These are phyloP conservation scores for Corymbia calophylla DNA, from an alignment of 441 rosid genomes.

Conservation along the genomic window DNA sequence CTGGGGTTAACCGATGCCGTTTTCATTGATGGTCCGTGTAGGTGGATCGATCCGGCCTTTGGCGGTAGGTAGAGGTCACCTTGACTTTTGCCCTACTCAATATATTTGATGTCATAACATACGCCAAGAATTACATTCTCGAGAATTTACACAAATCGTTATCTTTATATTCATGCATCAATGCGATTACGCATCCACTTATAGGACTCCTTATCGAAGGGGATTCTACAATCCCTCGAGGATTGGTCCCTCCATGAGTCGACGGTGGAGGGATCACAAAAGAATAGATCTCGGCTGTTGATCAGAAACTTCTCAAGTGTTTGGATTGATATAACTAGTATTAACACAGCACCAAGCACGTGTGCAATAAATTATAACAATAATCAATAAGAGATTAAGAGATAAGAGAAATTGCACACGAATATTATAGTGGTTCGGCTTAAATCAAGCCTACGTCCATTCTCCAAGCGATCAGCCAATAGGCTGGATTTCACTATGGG, in stretches of 20 bases:
- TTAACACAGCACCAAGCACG: no score
- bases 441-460: no score
- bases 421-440: no score
- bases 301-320: background rate
- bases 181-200: background rate
- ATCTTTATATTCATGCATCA: background rate
- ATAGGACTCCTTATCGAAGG: background rate
- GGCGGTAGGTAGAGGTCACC: background rate
- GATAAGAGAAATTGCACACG: no score
- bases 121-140: background rate
- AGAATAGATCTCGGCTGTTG: background rate
- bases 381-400: no score
- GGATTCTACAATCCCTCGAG: background rate
- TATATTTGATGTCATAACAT: background rate
- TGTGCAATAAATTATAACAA: no score
- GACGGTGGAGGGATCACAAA: background rate
- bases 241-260: background rate
- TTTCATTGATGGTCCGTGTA: background rate
- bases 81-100: background rate
- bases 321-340: no score
- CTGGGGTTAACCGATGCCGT: background rate
- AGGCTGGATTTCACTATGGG: no score
- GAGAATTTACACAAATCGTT: background rate
- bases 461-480: no score
- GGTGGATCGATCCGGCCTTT: background rate